These are phyloP conservation scores for Boletus semigastroideus DNA, from an alignment of 1,284 basidiomycete species.

Conservation along the genomic window DNA sequence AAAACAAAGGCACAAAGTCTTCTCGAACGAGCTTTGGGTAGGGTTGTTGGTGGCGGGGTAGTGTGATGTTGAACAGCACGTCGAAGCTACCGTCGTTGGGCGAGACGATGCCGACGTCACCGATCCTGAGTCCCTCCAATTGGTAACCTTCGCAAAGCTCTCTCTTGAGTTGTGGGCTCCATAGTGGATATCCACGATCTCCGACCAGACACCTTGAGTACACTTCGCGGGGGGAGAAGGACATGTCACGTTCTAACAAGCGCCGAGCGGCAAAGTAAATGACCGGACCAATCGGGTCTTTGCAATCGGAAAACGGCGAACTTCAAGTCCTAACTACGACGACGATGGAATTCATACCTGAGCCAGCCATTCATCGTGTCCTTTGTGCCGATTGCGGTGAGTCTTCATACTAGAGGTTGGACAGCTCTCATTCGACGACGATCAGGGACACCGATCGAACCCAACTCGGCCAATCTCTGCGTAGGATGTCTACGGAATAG, in stretches of 20 bases:
- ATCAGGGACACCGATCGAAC: conserved; percentile 87
- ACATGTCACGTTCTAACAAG: no score
- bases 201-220: no score
- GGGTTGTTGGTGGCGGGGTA: background rate
- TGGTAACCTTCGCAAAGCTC: no score
- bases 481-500: conserved; percentile 89
- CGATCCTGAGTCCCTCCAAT: no score
- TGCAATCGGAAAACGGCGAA: no score
- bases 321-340: background rate
- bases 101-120: no score
- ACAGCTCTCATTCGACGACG: conserved; percentile 1
- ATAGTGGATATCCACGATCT: no score
- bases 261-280: no score
- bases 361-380: conserved; percentile 71
- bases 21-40: background rate
- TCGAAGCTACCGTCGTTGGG: no score
- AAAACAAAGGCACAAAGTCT: background rate
- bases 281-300: no score
- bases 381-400: conserved; percentile 82
- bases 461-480: conserved; percentile 96
- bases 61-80: background rate
- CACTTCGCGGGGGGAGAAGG: no score
- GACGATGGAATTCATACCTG: conserved; percentile 72
- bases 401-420: conserved; percentile 18
- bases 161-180: no score